phyloP scores from a whole-genome alignment of 306 rosid species.

The Cyclanthera cordifolia region DNA sequence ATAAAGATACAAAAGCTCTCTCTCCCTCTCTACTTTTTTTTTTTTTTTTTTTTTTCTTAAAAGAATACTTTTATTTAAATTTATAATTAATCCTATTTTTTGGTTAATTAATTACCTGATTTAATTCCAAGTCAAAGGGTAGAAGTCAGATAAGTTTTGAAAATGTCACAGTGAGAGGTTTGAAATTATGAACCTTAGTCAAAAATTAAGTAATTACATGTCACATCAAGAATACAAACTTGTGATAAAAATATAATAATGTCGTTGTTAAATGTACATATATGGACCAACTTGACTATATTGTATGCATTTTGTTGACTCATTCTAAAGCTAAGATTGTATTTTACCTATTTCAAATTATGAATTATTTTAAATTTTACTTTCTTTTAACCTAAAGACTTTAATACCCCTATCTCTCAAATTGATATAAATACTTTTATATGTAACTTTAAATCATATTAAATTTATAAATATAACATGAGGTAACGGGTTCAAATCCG shows the following conservation, averaged over 20 bases:
- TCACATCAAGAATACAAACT: conserved; percentile 1
- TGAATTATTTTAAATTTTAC: no score
- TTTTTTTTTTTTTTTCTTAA: not conserved
- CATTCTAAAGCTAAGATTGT: not conserved
- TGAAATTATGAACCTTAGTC: not conserved
- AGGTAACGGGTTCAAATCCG: no score
- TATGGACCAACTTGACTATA: not conserved
- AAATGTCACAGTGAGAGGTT: not conserved
- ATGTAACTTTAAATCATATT: no score
- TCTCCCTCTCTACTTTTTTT: not conserved
- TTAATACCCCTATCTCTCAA: not conserved
- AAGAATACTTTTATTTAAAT: not conserved
- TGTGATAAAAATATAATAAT: not conserved
- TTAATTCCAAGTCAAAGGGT: not conserved
- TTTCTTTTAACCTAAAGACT: no score
- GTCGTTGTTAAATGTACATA: not conserved
- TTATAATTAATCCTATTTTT: not conserved
- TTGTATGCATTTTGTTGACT: not conserved
- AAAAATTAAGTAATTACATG: not conserved
- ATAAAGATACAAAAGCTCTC: not conserved
- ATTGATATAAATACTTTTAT: not conserved
- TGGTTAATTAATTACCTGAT: not conserved
- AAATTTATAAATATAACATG: no score
- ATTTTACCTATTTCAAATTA: not conserved
- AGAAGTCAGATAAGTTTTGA: not conserved